Base-by-base conservation (phyloP, 176 grass and related monocot genomes). In the Phyllostachys edulis region DNA sequence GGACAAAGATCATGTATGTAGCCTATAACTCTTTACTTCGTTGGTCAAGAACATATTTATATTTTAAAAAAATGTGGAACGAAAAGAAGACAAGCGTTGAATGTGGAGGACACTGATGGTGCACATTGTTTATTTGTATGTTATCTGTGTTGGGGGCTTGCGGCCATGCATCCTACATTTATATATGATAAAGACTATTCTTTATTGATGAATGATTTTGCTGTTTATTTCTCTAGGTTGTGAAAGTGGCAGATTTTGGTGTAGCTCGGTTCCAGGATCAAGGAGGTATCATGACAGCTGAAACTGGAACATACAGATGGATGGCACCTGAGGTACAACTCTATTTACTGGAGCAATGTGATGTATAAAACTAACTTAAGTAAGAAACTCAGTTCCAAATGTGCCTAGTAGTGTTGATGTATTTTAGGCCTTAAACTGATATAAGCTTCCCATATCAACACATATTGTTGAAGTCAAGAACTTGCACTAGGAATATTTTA, bases 231-330 rank as follows among this genome's bases (percentile, higher is more conserved):
- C 39, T 77, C 46, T 86, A 99, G 97, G 97, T 92, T 63, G 88
- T 99, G 49, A 99, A 96, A 89, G 93, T 99, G 67, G 93, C 97
- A 87, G 97, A 99, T 86, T 96, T 99, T 88, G 97, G 97, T 69
- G 91, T 99, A 57, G 97, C 97, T 87, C 89, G 97, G 66, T 94
- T 92, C 67, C 93, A 99, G 67, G 89, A 94, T 92, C 96, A 91
- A 92, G 93, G 81, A 69, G 97, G 93, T 71, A 86, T 91, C 45
- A 99, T 99, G 97, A 99, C 97, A 77, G 91, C 93, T 47, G 97
- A 99, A 96, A 99, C 97, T 75, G 97, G 97, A 89, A 99, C 97
- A 37, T 99, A 99, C 78, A 90, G 93, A 87, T 99, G 97, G 97
- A 99, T 99, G 97, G 97, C 97, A 46, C 97, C 97, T 57, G 97